Evolutionary conservation across 2,329 filamentous ascomycete species (phyloP), one percentile per base, ranked within the genome.

Genomic region (Aureobasidium sp.): DNA sequence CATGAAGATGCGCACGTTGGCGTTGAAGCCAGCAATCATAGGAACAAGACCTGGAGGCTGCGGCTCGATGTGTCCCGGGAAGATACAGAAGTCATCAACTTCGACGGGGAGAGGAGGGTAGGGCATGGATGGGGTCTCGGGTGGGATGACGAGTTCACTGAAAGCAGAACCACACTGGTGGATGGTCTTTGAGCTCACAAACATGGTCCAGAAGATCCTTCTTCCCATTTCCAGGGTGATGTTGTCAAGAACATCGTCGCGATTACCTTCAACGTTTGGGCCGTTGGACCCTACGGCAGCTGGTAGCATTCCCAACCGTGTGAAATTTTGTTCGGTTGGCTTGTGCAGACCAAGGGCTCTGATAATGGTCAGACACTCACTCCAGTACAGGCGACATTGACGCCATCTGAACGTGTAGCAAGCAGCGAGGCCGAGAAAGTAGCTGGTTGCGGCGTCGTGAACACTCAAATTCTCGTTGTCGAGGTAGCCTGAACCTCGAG

Each of bases 21-120:
- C 79, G 56, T 90, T 90, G 72, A 94, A 95, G 0, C 87, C 90
- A 0, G 85, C 81, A 40, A 95, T 72, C 32, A 85, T 77, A 0
- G 89, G 86, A 1, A 90, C 71, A 1, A 78, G 74, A 4, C 81
- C 83, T 16, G 80, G 71, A 2, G 86, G 84, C 61, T 91, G 89
- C 6, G 79, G 74, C 27, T 85, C 78, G 48, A 91, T 80, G 57
- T 86, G 81, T 21, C 83, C 79, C 1, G 83, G 74, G 55, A 83
- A 83, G 55, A 95, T 86, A 63, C 82, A 90, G 54, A 85, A 83
- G 67, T 95, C 90, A 60, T 95, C 90, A 1, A 94, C 81, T 62
- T 94, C 89, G 17, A 84, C 73, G 0, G 90, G 90, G 11, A 90
- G 75, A 6, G 87, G 85, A 3, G 90, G 90, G 60, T 93, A 89